A percentile compares a stretch with the other conserved stretches of the same genome.
Conservation (phyloP, 768 basidiomycete species). For the Hirschioporus abietinus region DNA sequence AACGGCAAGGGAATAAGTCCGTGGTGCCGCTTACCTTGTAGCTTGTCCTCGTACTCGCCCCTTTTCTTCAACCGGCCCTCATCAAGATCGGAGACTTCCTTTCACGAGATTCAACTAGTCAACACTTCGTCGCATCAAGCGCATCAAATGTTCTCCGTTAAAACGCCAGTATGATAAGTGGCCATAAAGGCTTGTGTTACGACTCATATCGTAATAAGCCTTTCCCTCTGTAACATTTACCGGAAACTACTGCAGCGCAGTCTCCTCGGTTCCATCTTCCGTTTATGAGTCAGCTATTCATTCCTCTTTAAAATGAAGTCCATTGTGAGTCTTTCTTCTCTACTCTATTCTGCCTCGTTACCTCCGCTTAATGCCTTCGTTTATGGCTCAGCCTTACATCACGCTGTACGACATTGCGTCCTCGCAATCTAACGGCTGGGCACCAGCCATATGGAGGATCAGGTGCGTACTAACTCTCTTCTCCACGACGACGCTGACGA, state of each 20-base stretch:
- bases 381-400: slow-evolving; percentile 47
- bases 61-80: neutral
- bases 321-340: neutral
- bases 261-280: neutral
- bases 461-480: slow-evolving; percentile 33
- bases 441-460: slow-evolving; percentile 70
- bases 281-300: slow-evolving; percentile 1
- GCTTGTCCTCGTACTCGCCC: neutral
- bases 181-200: neutral
- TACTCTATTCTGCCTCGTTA: neutral
- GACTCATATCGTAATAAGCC: neutral
- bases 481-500: neutral
- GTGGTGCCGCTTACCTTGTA: neutral
- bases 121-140: neutral
- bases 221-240: neutral
- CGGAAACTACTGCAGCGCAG: neutral
- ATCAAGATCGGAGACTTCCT: neutral
- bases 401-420: slow-evolving; percentile 65
- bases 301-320: neutral
- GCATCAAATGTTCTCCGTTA: neutral
- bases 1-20: neutral
- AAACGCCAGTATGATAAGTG: neutral
- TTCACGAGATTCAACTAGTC: neutral
- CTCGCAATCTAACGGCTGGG: slow-evolving; percentile 61
- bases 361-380: neutral